A percentile compares a stretch with the other conserved stretches of the same genome.
These are phyloP conservation scores for Naegleria fowleri DNA, from an alignment of 208 protist species.

Conservation along the genomic window DNA sequence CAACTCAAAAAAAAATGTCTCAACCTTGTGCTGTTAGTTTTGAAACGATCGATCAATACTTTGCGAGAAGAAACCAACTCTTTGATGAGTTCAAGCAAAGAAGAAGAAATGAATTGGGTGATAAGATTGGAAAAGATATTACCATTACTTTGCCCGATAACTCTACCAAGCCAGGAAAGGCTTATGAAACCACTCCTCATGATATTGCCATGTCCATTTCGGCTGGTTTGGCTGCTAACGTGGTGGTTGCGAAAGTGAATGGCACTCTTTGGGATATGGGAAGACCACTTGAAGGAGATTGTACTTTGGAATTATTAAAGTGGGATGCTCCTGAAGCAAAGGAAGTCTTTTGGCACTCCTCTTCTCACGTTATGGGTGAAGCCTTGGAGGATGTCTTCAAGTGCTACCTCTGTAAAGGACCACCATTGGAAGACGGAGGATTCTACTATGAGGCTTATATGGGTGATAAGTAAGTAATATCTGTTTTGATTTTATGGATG, in stretches of 20 bases:
- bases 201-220: slow-evolving; percentile 81
- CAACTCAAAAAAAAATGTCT: background rate
- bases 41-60: background rate
- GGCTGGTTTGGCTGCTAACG: slow-evolving; percentile 69
- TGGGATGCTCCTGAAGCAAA: slow-evolving; percentile 71
- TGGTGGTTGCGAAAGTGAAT: slow-evolving; percentile 81
- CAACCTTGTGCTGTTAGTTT: background rate
- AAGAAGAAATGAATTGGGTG: slow-evolving; percentile 21
- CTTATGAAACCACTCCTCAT: slow-evolving; percentile 82
- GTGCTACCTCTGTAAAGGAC: slow-evolving; percentile 65
- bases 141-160: slow-evolving; percentile 89
- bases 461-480: slow-evolving; percentile 3
- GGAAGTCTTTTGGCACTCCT: slow-evolving; percentile 98
- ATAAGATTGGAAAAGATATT: slow-evolving; percentile 57
- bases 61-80: background rate
- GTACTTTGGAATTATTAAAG: slow-evolving; percentile 70
- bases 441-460: slow-evolving; percentile 92
- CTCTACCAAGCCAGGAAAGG: slow-evolving; percentile 68
- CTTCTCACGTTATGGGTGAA: slow-evolving; percentile 96
- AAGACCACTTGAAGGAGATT: slow-evolving; percentile 82
- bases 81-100: slow-evolving; percentile 21
- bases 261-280: slow-evolving; percentile 89
- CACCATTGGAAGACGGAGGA: slow-evolving; percentile 55
- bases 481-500: too few relatives aligned
- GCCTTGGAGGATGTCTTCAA: slow-evolving; percentile 88